Conservation (phyloP, 176 grass and related monocot species). For the Tillandsia leiboldiana region DNA sequence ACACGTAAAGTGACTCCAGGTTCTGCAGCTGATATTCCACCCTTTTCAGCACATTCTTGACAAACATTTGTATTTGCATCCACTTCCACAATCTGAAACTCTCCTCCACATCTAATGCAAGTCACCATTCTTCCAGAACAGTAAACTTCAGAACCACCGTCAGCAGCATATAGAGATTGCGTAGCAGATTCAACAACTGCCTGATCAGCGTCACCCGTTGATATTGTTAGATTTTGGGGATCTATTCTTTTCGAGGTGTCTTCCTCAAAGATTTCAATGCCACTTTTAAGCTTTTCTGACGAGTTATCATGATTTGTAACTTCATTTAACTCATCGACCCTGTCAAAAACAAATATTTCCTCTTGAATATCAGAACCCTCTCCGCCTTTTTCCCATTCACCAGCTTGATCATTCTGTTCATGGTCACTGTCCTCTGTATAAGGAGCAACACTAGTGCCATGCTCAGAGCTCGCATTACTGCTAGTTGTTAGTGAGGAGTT, state of each 20-base stretch:
- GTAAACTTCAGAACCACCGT: no score
- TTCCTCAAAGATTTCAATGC: conserved; percentile 2
- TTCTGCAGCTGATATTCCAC: conserved; percentile 7
- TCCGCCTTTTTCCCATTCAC: conserved; percentile 39
- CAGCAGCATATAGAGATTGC: conserved; percentile 16
- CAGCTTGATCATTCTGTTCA: conserved; percentile 35
- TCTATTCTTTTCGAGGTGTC: not conserved
- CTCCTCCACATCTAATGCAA: conserved; percentile 47
- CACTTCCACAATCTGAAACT: conserved; percentile 24
- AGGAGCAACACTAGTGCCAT: conserved; percentile 37
- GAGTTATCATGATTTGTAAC: conserved; percentile 13
- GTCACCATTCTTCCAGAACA: no score
- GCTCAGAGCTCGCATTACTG: conserved; percentile 62
- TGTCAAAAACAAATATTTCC: conserved; percentile 80
- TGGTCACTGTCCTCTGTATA: conserved; percentile 30
- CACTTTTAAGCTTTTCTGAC: conserved; percentile 6
- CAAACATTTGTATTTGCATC: conserved; percentile 33
- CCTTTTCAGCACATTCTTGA: conserved; percentile 34
- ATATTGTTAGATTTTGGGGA: conserved; percentile 20
- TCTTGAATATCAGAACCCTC: conserved; percentile 33
- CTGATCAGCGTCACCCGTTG: conserved; percentile 16
- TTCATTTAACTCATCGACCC: conserved; percentile 57
- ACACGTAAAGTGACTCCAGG: conserved; percentile 2
- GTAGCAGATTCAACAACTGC: conserved; percentile 16
- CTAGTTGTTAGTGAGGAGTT: conserved; percentile 63